Evolutionary conservation across 2,329 filamentous ascomycete species (phyloP).

Genomic region (Ceratocystis cubensis): DNA sequence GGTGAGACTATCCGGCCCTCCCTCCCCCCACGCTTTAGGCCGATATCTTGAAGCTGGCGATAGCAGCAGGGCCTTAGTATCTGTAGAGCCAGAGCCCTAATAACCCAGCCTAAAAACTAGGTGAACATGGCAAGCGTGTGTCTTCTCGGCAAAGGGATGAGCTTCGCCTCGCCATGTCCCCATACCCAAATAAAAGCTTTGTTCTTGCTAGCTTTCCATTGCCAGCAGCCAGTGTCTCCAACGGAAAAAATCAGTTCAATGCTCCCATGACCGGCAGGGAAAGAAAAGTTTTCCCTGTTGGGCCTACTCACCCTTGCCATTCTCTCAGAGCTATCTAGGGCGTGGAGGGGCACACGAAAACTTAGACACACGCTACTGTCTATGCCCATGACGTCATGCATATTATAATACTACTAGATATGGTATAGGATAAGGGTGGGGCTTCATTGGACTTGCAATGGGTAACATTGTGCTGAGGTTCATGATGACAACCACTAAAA

Average conservation of each 20-base stretch:
- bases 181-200: background rate
- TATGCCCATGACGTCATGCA: background rate
- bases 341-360: background rate
- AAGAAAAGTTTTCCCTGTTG: background rate
- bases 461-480: background rate
- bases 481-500: background rate
- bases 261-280: background rate
- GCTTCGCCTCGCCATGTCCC: background rate
- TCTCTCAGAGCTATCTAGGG: background rate
- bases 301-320: background rate
- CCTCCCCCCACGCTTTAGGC: conserved; percentile 3
- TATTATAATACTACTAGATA: background rate
- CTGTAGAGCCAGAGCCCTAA: background rate
- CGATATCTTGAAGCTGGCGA: background rate
- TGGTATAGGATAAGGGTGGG: conserved; percentile 4
- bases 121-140: conserved; percentile 6
- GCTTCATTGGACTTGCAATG: background rate
- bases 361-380: background rate
- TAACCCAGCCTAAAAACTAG: background rate
- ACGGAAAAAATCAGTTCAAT: background rate
- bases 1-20: too few species aligned
- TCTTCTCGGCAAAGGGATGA: conserved; percentile 8
- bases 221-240: background rate
- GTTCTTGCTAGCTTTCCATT: background rate
- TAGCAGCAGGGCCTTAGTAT: background rate